phyloP scores from a whole-genome alignment of 345 rosid genomes.

The Gossypium sturtianum region DNA sequence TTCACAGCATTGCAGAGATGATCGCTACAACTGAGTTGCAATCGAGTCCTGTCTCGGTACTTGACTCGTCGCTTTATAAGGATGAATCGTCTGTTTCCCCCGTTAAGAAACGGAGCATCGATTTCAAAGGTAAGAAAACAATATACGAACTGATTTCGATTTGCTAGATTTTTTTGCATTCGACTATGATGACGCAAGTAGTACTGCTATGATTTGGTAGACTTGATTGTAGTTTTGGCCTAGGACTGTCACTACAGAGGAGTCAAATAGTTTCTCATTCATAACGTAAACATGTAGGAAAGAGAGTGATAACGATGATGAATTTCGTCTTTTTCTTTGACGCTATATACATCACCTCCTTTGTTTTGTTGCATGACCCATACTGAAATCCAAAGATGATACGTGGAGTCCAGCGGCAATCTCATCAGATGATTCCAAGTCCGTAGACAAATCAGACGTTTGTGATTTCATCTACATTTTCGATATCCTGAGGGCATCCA shows the following conservation, averaged over 20 bases:
- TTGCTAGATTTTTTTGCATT: slow-evolving; percentile 15
- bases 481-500: slow-evolving; percentile 53
- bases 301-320: too few species aligned
- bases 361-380: too few species aligned
- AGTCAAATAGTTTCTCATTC: too few species aligned
- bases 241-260: too few species aligned
- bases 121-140: slow-evolving; percentile 38
- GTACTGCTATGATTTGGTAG: neutral
- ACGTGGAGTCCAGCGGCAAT: slow-evolving; percentile 40
- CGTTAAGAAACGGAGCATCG: slow-evolving; percentile 71
- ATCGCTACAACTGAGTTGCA: slow-evolving; percentile 56
- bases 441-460: slow-evolving; percentile 29
- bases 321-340: too few species aligned
- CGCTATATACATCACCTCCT: too few species aligned
- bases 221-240: too few species aligned
- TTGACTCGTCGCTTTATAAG: slow-evolving; percentile 72
- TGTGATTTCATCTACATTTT: slow-evolving; percentile 64
- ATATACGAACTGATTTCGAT: neutral
- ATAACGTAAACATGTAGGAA: too few species aligned
- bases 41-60: slow-evolving; percentile 95
- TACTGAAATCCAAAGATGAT: slow-evolving; percentile 46
- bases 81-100: slow-evolving; percentile 84
- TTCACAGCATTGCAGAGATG: slow-evolving; percentile 82
- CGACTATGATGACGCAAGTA: slow-evolving; percentile 21
- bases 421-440: slow-evolving; percentile 19